Evolutionary conservation across 2,329 filamentous ascomycete species (phyloP).

Genomic region (Penicillium expansum): DNA sequence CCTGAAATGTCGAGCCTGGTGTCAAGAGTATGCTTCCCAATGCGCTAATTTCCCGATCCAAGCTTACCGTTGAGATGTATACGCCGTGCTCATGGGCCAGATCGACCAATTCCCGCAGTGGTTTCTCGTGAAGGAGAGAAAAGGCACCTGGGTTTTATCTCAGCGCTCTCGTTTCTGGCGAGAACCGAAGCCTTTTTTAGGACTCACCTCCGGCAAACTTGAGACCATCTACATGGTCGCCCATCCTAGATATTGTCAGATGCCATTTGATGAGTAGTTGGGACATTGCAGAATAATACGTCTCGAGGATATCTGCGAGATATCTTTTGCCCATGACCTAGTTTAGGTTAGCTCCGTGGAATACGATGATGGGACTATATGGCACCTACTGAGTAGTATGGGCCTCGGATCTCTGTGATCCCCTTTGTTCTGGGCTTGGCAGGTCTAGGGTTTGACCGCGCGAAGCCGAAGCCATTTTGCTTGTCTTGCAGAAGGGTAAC

Average conservation of each 20-base stretch:
- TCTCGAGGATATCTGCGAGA: slow-evolving; percentile 53
- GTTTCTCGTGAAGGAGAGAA: slow-evolving; percentile 49
- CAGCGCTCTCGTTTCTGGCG: not conserved
- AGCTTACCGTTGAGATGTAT: slow-evolving; percentile 52
- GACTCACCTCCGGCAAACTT: slow-evolving; percentile 52
- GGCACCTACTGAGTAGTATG: slow-evolving; percentile 51
- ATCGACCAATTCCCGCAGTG: slow-evolving; percentile 49
- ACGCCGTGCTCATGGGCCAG: slow-evolving; percentile 50
- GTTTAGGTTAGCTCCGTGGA: not conserved
- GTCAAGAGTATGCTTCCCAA: not conserved
- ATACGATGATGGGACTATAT: not conserved
- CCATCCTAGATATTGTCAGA: slow-evolving; percentile 43
- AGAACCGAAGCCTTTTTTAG: not conserved
- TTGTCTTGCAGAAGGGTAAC: slow-evolving; percentile 49
- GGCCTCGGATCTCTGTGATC: slow-evolving; percentile 56
- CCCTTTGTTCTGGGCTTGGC: slow-evolving; percentile 50
- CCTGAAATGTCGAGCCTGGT: slow-evolving; percentile 29
- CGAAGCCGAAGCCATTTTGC: slow-evolving; percentile 51
- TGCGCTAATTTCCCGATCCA: not conserved
- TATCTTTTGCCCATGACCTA: slow-evolving; percentile 54
- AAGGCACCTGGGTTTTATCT: slow-evolving; percentile 44
- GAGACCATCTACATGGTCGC: slow-evolving; percentile 54
- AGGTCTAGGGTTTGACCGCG: slow-evolving; percentile 49
- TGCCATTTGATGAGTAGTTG: not conserved
- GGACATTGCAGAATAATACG: slow-evolving; percentile 34